Evolutionary conservation across 371 early-diverging fungal species (phyloP), one percentile per base, ranked within the genome.

Genomic region (Mucor circinelloides): DNA sequence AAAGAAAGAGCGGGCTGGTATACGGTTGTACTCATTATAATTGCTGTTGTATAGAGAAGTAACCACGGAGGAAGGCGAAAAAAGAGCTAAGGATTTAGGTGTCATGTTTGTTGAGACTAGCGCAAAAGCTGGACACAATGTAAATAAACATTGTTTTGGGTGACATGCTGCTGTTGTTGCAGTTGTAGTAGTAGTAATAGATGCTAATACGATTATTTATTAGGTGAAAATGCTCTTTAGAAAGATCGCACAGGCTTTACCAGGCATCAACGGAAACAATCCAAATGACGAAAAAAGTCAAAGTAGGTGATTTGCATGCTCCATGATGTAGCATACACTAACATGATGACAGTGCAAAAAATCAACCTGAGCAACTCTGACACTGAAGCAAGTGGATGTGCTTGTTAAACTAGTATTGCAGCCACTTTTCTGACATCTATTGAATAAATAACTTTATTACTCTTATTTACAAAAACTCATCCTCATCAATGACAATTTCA

Each of bases 41-140:
- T 48, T 3, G 54, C 3, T 54, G n/a, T 31, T 28, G 19, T 57
- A 55, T 58, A 91, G 93, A 66, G 91, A 96, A 77, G 96, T 98
- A 6, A 91, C 97, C 8, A 87, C 93, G 6, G 97, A 96, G 72
- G 97, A 97, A 74, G 99, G 97, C 9, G 97, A 98, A 76, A 92
- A 94, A 85, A 94, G 91, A 76, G 95, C 97, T 21, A 92, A 93
- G 70, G 97, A 97, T 62, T 87, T 92, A 73, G 92, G 91, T 68
- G 94, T 94, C 52, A 93, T 99, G 94, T 99, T 96, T 78, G 94
- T 97, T 74, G 99, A 99, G 76, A 97, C 98, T 7, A 91, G 92
- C 67, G 99, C 99, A 32, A 99, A 99, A 80, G 95, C 96, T 4
- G 98, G 97, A 12, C 92, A 95, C 79, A 99, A 99, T 77, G 97